Evolutionary conservation across 2,329 filamentous ascomycete genomes (phyloP).

Genomic region (Metarhizium brunneum): DNA sequence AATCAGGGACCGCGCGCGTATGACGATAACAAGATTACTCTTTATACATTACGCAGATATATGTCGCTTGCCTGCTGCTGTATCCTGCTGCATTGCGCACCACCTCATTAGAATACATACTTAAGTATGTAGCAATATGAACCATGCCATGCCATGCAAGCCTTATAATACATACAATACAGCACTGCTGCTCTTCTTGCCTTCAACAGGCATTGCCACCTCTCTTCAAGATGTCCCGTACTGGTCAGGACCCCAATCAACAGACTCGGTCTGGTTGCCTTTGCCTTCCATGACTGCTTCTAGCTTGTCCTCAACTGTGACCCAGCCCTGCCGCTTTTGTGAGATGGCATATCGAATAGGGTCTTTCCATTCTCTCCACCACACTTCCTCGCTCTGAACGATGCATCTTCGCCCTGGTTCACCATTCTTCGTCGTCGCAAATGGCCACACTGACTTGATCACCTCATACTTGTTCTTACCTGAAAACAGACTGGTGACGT

Average conservation of each 20-base stretch:
- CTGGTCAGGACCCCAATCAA: constrained; percentile 37
- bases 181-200: constrained; percentile 20
- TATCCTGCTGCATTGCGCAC: too few relatives aligned
- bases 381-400: constrained; percentile 47
- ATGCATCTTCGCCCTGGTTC: constrained; percentile 34
- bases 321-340: constrained; percentile 28
- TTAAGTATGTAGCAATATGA: too few relatives aligned
- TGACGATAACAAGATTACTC: too few relatives aligned
- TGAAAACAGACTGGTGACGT: constrained; percentile 39
- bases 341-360: constrained; percentile 34
- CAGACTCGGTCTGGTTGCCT: constrained; percentile 22
- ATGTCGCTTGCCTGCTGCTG: too few relatives aligned
- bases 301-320: constrained; percentile 44
- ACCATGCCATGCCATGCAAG: too few relatives aligned
- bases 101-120: too few relatives aligned
- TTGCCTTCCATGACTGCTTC: constrained; percentile 43
- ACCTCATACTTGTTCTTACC: constrained; percentile 47
- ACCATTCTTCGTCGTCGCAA: constrained; percentile 38
- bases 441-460: constrained; percentile 47
- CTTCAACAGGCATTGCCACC: constrained; percentile 59
- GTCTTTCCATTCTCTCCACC: constrained; percentile 36
- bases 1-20: too few relatives aligned
- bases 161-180: too few relatives aligned
- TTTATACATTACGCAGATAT: too few relatives aligned
- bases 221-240: constrained; percentile 59